Base-by-base conservation (phyloP, 2,329 filamentous ascomycete species). In the Cytospora schulzeri region DNA sequence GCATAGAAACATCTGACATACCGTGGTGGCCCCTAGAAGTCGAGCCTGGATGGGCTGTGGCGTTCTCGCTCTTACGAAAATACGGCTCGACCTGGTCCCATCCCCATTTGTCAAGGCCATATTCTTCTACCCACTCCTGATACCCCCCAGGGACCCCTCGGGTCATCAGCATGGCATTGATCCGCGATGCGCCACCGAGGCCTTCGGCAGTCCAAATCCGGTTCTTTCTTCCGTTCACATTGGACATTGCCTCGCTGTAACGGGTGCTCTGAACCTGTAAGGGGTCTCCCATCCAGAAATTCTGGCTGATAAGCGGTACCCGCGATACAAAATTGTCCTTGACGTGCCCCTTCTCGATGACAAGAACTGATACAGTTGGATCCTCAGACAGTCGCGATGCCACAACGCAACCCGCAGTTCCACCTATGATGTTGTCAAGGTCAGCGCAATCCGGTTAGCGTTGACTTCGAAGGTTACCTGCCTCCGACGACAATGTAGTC, bases 321-420 rank as follows among this genome's bases (percentile, higher is more conserved):
- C 75, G 71, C 1, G 70, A 71, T 6, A 73, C 41, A 29, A 69
- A 65, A 57, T 67, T 69, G 64, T 77, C 75, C 28, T 68, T 67
- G 14, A 73, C 68, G 12, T 63, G 68, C 35, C 75, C 75, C 33
- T 72, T 74, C 65, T 79, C 77, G 14, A 80, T 63, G 4, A 80
- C 69, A 1, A 80, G 72, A 4, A 81, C 76, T 0, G 70, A 73
- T 19, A 75, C 71, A n/a, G 69, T 63, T 11, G 72, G 72, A 61
- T 77, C 73, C 62, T 79, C 76, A 17, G 73, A 76, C 1, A 83
- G 73, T 45, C 80, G 76, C 26, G 78, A 78, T 4, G 80, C 81
- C 57, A 83, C 65, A 2, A 79, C 78, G 70, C 79, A 80, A 31
- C 80, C 81, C 26, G 80, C 79, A 2, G 80, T 82, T 15, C 81